These are phyloP conservation scores for Raphanus sativus DNA, from an alignment of 345 rosid genomes.

Conservation along the genomic window DNA sequence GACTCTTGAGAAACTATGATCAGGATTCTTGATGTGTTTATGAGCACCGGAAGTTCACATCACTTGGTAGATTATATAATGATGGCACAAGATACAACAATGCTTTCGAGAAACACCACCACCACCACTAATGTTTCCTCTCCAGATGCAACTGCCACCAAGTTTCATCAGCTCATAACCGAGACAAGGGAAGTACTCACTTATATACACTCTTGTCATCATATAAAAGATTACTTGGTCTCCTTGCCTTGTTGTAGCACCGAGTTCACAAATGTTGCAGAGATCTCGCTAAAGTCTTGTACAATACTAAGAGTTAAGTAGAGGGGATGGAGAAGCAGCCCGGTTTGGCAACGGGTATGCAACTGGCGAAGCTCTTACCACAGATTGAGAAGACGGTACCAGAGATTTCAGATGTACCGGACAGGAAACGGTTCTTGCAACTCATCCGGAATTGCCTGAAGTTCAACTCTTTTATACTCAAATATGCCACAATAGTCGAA, in stretches of 20 bases:
- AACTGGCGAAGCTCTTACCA: constrained; percentile 76
- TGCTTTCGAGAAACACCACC: not conserved
- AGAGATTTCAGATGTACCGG: constrained; percentile 55
- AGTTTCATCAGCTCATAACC: constrained; percentile 70
- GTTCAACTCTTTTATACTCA: constrained; percentile 80
- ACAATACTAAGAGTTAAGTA: constrained; percentile 43
- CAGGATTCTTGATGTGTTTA: constrained; percentile 70
- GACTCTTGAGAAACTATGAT: constrained; percentile 57
- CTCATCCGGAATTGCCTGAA: constrained; percentile 56
- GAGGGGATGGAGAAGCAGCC: constrained; percentile 56
- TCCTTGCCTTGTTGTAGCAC: constrained; percentile 52
- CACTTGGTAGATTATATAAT: constrained; percentile 51
- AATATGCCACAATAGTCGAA: constrained; percentile 47
- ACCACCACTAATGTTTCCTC: constrained; percentile 37
- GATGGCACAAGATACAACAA: not conserved
- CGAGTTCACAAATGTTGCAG: constrained; percentile 61
- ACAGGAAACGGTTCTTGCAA: constrained; percentile 61
- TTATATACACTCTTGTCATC: not conserved
- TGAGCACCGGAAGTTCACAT: constrained; percentile 69
- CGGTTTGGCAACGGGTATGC: constrained; percentile 51
- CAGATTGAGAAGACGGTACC: constrained; percentile 64
- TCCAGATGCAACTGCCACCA: constrained; percentile 42
- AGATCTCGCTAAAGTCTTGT: constrained; percentile 61
- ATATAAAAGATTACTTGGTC: not conserved
- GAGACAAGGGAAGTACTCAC: constrained; percentile 75